phyloP scores from a whole-genome alignment of 148 eudicot species.

The Silene latifolia region DNA sequence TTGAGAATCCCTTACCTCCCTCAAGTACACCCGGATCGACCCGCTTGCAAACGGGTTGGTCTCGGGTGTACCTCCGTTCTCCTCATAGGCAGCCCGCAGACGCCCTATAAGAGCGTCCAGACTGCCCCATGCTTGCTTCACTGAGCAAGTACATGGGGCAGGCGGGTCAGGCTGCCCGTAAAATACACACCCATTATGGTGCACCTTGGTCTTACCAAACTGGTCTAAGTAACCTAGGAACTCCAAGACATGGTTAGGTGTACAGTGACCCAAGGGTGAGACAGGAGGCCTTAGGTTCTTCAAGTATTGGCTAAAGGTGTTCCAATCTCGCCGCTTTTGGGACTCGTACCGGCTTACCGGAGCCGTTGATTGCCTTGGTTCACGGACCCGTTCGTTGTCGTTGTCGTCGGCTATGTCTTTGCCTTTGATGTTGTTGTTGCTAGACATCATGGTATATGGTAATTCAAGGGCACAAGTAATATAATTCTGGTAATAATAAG shows the following conservation, averaged over 20 bases:
- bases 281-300: conserved; percentile 69
- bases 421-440: conserved; percentile 5
- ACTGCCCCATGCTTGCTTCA: conserved; percentile 75
- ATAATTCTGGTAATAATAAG: too few species aligned
- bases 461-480: background rate
- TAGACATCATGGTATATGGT: background rate
- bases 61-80: conserved; percentile 58
- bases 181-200: conserved; percentile 49
- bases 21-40: conserved; percentile 44
- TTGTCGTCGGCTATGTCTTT: background rate
- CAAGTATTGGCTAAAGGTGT: conserved; percentile 74
- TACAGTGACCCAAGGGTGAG: conserved; percentile 42
- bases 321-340: conserved; percentile 76
- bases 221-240: conserved; percentile 62
- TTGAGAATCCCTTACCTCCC: conserved; percentile 63
- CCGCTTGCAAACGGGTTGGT: conserved; percentile 61
- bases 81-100: conserved; percentile 64
- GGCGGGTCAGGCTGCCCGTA: conserved; percentile 73
- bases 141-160: conserved; percentile 60
- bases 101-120: conserved; percentile 67
- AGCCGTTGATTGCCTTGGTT: conserved; percentile 22
- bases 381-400: background rate
- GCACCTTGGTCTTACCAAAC: conserved; percentile 71
- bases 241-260: conserved; percentile 53
- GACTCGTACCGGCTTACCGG: conserved; percentile 70